Percentiles rank a stretch among this genome's conserved stretches.
Conservation (phyloP, 495 filamentous ascomycete genomes). For the Copromyces sp. region DNA sequence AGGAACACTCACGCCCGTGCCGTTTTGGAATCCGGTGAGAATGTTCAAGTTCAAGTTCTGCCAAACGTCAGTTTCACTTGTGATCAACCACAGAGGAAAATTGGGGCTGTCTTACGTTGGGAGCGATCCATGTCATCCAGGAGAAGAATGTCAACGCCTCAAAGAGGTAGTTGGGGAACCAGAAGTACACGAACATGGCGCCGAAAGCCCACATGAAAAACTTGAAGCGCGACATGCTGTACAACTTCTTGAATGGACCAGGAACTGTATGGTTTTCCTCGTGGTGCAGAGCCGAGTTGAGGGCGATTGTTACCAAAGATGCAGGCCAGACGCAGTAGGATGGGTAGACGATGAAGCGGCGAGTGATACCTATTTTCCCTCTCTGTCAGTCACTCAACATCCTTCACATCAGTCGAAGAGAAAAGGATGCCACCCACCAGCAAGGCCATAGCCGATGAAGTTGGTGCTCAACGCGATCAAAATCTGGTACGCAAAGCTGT, state of each 20-base stretch:
- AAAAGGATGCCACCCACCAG: constrained; percentile 29
- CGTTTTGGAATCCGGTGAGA: constrained; percentile 23
- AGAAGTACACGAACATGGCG: constrained; percentile 34
- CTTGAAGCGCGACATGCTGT: constrained; percentile 24
- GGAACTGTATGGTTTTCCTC: constrained; percentile 17
- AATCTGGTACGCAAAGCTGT: constrained; percentile 31
- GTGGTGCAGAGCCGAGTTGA: constrained; percentile 35
- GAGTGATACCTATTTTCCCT: constrained; percentile 1
- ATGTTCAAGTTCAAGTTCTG: constrained; percentile 19
- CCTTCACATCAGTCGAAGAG: too few relatives aligned
- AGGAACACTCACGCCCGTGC: constrained; percentile 15
- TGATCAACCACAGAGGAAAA: background rate
- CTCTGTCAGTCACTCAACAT: background rate
- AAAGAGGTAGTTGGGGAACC: constrained; percentile 36
- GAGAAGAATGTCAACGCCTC: constrained; percentile 27
- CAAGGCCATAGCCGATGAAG: constrained; percentile 42
- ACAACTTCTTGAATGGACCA: constrained; percentile 26
- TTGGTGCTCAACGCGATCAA: constrained; percentile 36
- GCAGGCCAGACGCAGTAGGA: constrained; percentile 35
- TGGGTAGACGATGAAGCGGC: constrained; percentile 47
- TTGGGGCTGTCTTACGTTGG: constrained; percentile 4
- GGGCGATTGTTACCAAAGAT: constrained; percentile 33
- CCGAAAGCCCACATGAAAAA: constrained; percentile 26
- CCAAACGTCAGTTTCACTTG: background rate
- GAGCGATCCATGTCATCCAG: constrained; percentile 36